Evolutionary conservation across 441 rosid species (phyloP), one percentile per base, ranked within the genome.

Genomic region (Eutrema salsugineum): DNA sequence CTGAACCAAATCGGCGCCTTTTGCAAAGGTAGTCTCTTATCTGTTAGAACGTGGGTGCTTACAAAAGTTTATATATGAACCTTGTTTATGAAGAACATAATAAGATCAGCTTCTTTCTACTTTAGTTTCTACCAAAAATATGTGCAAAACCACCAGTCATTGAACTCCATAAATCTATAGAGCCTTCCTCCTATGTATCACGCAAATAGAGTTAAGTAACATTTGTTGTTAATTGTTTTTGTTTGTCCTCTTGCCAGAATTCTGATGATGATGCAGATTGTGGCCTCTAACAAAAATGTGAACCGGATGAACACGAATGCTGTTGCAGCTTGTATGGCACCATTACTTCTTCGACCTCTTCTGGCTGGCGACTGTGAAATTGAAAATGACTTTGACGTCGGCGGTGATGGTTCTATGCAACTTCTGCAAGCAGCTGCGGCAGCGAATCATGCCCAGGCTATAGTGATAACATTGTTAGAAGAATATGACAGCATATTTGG

Each of bases 281-380:
- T 96, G 73, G 92, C 98, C 79, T 86, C 93, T 69, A 80, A 85
- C 77, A 91, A 85, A 86, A 72, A 77, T 63, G 86, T 70, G 77
- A 96, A 93, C 79, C 86, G 91, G 76, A 96, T 96, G 99, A 93
- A 96, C 90, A 68, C 88, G 74, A 89, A 98, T 59, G 98, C 99
- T 19, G 99, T 96, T 72, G 97, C 99, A 48, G 99, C 98, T 75
- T 93, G 99, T 83, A 93, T 93, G 98, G 99, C 98, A 71, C 99
- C 99, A 71, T 84, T 96, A 76, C 97, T 93, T 83, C 97, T 96
- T 76, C 96, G 98, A 15, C 99, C 99, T 68, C 99, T 93, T 82
- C 83, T 96, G 49, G 81, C 91, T 58, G 99, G 99, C 57, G 98
- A 96, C 42, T 93, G 97, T 83, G 97, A 96, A 73, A 87, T 96